A percentile compares a stretch with the other conserved stretches of the same genome.
phyloP scores from a whole-genome alignment of 768 basidiomycete genomes.

The Termitomyces sp. region DNA sequence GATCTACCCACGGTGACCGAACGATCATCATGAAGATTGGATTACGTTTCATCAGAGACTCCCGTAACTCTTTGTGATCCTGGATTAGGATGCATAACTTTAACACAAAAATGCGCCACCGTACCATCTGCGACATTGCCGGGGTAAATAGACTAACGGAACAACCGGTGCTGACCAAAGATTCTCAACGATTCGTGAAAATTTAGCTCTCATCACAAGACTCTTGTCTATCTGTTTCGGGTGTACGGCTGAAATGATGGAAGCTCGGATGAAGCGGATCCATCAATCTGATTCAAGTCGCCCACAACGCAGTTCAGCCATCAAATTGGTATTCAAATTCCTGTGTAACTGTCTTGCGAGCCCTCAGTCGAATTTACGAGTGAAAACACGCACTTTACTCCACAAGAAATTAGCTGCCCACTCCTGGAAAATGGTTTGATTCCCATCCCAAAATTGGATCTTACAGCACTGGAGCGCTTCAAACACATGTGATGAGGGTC shows the following conservation, averaged over 20 bases:
- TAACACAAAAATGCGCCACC: neutral
- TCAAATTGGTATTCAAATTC: neutral
- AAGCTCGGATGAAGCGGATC: neutral
- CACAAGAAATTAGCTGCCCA: neutral
- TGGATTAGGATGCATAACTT: no score
- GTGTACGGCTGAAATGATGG: neutral
- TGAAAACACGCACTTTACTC: neutral
- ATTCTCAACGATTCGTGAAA: no score
- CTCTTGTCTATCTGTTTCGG: neutral
- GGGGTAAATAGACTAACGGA: neutral
- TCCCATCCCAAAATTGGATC: no score
- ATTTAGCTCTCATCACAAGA: neutral
- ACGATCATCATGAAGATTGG: neutral
- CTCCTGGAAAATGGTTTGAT: neutral
- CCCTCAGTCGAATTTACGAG: neutral
- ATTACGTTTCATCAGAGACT: neutral
- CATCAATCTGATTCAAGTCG: neutral
- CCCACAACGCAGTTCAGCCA: neutral
- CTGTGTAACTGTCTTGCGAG: neutral
- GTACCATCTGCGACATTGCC: neutral
- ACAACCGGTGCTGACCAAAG: neutral
- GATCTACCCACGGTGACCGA: no score
- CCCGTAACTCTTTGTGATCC: neutral
- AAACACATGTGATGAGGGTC: neutral
- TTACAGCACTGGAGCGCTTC: neutral